Percentiles rank a stretch among this genome's conserved stretches.
phyloP scores from a whole-genome alignment of 768 basidiomycete genomes.

The Hemileccinum rubropunctum region DNA sequence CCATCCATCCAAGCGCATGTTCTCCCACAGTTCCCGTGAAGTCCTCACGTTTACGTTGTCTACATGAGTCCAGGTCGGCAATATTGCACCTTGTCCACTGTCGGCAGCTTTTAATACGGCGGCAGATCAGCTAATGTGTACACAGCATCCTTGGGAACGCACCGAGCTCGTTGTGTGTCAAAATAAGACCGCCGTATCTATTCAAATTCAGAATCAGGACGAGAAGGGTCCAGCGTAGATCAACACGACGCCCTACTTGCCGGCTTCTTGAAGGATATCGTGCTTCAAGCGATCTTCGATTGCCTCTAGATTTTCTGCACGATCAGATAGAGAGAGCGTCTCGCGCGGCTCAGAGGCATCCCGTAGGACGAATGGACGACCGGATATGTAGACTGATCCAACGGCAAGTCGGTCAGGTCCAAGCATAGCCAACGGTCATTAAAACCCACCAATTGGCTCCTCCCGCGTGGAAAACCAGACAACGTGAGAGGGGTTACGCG shows the following conservation, averaged over 20 bases:
- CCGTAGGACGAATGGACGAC: constrained; percentile 88
- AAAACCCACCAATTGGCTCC: constrained; percentile 79
- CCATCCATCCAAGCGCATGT: constrained; percentile 81
- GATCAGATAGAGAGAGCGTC: constrained; percentile 78
- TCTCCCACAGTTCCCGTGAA: constrained; percentile 80
- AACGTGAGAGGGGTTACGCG: constrained; percentile 63
- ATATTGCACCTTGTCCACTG: constrained; percentile 73
- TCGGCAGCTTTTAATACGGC: constrained; percentile 40
- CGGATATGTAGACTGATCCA: constrained; percentile 72
- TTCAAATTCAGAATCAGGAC: constrained; percentile 9
- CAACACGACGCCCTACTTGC: constrained; percentile 42
- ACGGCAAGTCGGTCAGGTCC: constrained; percentile 3
- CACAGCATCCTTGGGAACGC: constrained; percentile 19
- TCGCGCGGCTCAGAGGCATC: constrained; percentile 82
- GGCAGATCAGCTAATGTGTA: constrained; percentile 4
- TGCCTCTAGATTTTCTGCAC: constrained; percentile 93
- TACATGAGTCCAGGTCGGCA: constrained; percentile 93
- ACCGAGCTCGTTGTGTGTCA: constrained; percentile 94
- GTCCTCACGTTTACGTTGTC: constrained; percentile 84
- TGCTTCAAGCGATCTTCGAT: constrained; percentile 87
- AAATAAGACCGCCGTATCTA: constrained; percentile 84
- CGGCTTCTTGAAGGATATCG: constrained; percentile 86
- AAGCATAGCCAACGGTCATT: background rate
- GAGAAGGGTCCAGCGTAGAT: background rate
- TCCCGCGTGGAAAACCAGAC: constrained; percentile 98